These are phyloP conservation scores for Acorus gramineus DNA, from an alignment of 106 monocot genomes.

Conservation along the genomic window DNA sequence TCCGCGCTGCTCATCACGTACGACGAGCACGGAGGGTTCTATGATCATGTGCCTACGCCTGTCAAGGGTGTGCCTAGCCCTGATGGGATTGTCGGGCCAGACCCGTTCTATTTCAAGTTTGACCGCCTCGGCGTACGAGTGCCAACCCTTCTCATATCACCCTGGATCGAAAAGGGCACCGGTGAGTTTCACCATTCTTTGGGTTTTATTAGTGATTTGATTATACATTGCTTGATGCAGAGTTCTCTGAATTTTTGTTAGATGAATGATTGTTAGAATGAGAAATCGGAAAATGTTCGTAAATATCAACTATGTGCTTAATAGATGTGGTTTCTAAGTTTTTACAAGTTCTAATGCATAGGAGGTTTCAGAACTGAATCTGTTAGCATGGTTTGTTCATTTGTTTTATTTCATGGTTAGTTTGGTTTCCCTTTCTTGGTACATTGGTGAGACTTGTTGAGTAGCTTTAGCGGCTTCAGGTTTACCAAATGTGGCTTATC, in stretches of 20 bases:
- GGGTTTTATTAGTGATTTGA: not conserved
- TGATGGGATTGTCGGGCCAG: slow-evolving; percentile 69
- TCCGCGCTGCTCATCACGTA: slow-evolving; percentile 76
- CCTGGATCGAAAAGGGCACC: slow-evolving; percentile 67
- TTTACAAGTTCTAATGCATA: too few species aligned
- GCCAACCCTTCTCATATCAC: slow-evolving; percentile 68
- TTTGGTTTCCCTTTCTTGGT: too few species aligned
- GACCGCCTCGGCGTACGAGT: slow-evolving; percentile 72
- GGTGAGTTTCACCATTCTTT: slow-evolving; percentile 17
- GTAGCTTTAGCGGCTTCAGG: too few species aligned
- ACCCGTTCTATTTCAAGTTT: slow-evolving; percentile 80
- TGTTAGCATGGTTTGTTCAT: too few species aligned
- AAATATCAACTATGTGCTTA: too few species aligned
- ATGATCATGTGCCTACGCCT: slow-evolving; percentile 83
- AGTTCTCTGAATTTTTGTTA: not conserved
- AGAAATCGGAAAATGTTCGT: too few species aligned
- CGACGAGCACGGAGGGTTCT: slow-evolving; percentile 89
- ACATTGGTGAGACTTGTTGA: too few species aligned
- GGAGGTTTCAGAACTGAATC: too few species aligned
- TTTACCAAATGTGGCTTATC: too few species aligned
- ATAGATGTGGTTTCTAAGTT: too few species aligned
- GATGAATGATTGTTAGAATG: not conserved
- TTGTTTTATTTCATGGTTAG: too few species aligned
- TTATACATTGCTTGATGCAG: not conserved
- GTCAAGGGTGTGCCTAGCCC: slow-evolving; percentile 71